Conservation (phyloP, 1,139 yeast species). For the Geotrichum klebahnii region DNA sequence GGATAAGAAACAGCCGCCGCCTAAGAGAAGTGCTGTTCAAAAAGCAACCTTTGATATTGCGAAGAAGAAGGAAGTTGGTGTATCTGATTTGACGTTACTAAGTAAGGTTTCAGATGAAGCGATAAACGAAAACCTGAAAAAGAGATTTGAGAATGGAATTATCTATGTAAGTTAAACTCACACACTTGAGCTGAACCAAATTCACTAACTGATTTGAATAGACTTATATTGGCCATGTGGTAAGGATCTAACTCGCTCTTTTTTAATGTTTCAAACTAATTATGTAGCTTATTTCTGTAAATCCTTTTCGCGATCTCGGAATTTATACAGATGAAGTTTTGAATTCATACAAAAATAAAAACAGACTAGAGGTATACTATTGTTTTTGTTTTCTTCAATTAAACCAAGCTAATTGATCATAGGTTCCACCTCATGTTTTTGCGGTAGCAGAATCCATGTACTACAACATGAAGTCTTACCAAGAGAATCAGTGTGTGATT, state of each 20-base stretch:
- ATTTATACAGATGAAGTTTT: conserved; percentile 79
- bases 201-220: background rate
- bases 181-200: background rate
- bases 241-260: conserved; percentile 20
- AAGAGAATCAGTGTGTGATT: conserved; percentile 95
- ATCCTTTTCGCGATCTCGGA: conserved; percentile 94
- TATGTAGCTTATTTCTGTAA: conserved; percentile 70
- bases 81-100: conserved; percentile 84
- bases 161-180: conserved; percentile 49
- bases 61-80: conserved; percentile 95
- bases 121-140: conserved; percentile 85
- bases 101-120: conserved; percentile 88
- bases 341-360: conserved; percentile 79
- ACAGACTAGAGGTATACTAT: conserved; percentile 70
- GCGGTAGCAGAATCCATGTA: conserved; percentile 98
- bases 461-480: conserved; percentile 88
- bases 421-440: conserved; percentile 93
- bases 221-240: conserved; percentile 35
- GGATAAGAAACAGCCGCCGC: conserved; percentile 44
- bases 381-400: too few relatives aligned
- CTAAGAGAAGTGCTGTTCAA: conserved; percentile 61
- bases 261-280: too few relatives aligned
- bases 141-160: conserved; percentile 81
- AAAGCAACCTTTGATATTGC: conserved; percentile 88
- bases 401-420: background rate